Evolutionary conservation across 768 basidiomycete species (phyloP).

Genomic region (Tricholoma sp.): DNA sequence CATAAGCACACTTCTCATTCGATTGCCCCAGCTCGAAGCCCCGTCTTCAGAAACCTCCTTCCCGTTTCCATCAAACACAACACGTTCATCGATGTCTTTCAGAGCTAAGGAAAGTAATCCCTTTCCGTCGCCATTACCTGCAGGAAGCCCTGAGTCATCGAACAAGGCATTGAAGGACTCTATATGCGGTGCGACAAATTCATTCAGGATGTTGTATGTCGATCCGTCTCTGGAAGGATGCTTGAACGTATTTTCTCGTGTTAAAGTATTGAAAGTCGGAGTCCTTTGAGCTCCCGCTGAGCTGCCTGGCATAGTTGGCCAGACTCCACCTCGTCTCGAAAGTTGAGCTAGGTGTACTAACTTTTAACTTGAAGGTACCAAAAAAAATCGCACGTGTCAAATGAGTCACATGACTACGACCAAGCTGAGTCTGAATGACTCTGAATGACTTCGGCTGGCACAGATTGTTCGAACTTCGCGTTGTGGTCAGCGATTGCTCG

Average conservation of each 20-base stretch:
- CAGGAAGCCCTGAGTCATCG: slow-evolving; percentile 81
- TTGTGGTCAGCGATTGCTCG: slow-evolving; percentile 11
- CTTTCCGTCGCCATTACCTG: slow-evolving; percentile 68
- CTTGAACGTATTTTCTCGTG: slow-evolving; percentile 73
- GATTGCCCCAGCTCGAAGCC: slow-evolving; percentile 68
- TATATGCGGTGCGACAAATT: slow-evolving; percentile 90
- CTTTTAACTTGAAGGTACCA: too few species aligned
- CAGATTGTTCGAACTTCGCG: slow-evolving; percentile 12
- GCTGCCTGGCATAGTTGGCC: slow-evolving; percentile 46
- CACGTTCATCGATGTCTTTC: slow-evolving; percentile 83
- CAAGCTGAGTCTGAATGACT: slow-evolving; percentile 33
- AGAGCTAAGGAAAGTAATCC: slow-evolving; percentile 78
- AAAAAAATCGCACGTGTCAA: slow-evolving; percentile 32
- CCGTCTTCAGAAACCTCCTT: slow-evolving; percentile 48
- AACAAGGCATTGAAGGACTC: slow-evolving; percentile 97
- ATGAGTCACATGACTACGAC: slow-evolving; percentile 18
- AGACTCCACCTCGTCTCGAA: slow-evolving; percentile 1
- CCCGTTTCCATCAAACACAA: slow-evolving; percentile 83
- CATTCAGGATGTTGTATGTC: slow-evolving; percentile 78
- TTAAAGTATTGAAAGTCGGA: slow-evolving; percentile 77
- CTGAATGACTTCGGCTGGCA: too few species aligned
- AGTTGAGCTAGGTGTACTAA: too few species aligned
- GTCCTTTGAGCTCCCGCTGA: slow-evolving; percentile 30
- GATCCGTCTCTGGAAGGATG: slow-evolving; percentile 66
- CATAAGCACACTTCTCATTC: slow-evolving; percentile 70